Evolutionary conservation across 345 rosid genomes (phyloP).

Genomic region (Odontarrhena argentea): DNA sequence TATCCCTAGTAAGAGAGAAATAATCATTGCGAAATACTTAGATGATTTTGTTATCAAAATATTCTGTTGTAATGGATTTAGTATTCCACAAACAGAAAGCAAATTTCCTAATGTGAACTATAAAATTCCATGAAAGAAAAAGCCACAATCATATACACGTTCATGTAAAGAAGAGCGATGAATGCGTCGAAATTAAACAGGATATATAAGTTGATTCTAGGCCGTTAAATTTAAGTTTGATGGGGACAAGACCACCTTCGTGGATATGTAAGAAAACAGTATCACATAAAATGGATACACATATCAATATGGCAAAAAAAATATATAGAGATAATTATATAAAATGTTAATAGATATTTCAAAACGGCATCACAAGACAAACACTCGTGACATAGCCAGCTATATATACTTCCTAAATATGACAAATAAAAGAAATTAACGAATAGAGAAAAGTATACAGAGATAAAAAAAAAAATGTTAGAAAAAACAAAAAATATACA

Average conservation of each 20-base stretch:
- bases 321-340: conserved; percentile 1
- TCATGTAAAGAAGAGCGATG: conserved; percentile 5
- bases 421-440: conserved; percentile 13
- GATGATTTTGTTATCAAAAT: background rate
- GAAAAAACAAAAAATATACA: background rate
- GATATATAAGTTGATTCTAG: conserved; percentile 21
- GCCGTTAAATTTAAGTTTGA: conserved; percentile 30
- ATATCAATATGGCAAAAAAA: conserved; percentile 31
- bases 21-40: background rate
- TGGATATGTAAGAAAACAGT: conserved; percentile 31
- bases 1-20: background rate
- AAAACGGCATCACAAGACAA: conserved; percentile 31
- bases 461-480: background rate
- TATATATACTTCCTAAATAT: conserved; percentile 13
- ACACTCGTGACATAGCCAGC: conserved; percentile 46
- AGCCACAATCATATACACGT: no score
- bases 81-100: background rate
- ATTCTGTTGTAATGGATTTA: conserved; percentile 17
- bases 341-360: conserved; percentile 23
- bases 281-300: conserved; percentile 16
- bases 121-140: conserved; percentile 3
- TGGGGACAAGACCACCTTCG: conserved; percentile 35
- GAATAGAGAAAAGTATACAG: background rate
- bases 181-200: conserved; percentile 22
- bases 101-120: background rate